These are phyloP conservation scores for Physcomitrellopsis africana DNA, from an alignment of 225 moss, liverwort and hornwort genomes.

Conservation along the genomic window DNA sequence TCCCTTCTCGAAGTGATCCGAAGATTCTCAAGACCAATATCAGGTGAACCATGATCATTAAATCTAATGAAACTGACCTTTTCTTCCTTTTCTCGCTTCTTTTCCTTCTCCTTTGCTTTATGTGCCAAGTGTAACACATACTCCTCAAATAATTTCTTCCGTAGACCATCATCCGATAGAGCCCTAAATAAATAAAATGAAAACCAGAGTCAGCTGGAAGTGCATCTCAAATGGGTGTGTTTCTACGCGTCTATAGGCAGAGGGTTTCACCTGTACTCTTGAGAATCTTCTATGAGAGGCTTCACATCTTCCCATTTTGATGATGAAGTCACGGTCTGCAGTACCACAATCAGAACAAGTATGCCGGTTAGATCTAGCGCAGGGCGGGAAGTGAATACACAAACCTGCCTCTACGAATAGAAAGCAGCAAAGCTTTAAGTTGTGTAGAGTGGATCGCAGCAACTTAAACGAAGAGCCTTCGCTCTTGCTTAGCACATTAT, in stretches of 20 bases:
- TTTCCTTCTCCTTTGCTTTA: conserved; percentile 90
- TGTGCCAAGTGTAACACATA: conserved; percentile 83
- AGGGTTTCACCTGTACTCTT: conserved; percentile 72
- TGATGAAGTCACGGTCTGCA: conserved; percentile 66
- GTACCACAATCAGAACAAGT: conserved; percentile 8
- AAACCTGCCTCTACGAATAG: neutral
- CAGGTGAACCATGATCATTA: neutral
- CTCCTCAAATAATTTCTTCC: conserved; percentile 90
- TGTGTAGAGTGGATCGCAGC: neutral
- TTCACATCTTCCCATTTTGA: conserved; percentile 97
- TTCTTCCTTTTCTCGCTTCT: conserved; percentile 97
- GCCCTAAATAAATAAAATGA: conserved; percentile 52
- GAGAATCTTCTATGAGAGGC: conserved; percentile 72
- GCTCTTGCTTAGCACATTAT: neutral
- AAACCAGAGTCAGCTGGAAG: conserved; percentile 22
- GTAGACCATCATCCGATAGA: conserved; percentile 68
- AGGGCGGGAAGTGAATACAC: neutral
- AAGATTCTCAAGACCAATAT: neutral
- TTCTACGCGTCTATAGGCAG: neutral
- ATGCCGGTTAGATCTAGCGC: neutral
- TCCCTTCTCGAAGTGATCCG: neutral
- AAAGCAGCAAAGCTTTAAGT: neutral
- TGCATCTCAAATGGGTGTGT: neutral
- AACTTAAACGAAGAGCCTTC: neutral
- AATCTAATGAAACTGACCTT: conserved; percentile 65